A percentile compares a stretch with the other conserved stretches of the same genome.
phyloP scores from a whole-genome alignment of 805 yeast genomes.

The Pichia californica region DNA sequence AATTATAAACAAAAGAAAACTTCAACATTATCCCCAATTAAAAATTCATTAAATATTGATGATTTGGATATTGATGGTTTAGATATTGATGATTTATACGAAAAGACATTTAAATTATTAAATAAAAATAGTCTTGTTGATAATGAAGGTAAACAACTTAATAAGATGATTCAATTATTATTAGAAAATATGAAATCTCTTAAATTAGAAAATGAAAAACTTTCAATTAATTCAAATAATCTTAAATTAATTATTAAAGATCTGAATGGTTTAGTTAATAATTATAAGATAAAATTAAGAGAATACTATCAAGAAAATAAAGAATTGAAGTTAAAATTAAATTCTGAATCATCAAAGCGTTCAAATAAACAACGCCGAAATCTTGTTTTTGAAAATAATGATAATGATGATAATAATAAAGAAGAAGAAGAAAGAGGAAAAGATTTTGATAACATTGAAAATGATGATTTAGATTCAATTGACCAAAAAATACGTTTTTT shows the following conservation, averaged over 20 bases:
- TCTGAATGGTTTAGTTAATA: slow-evolving; percentile 11
- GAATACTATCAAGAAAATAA: slow-evolving; percentile 10
- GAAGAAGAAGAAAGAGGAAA: not conserved
- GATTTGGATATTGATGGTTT: not conserved
- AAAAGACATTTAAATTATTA: slow-evolving; percentile 7
- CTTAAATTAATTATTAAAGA: slow-evolving; percentile 22
- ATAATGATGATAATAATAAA: not conserved
- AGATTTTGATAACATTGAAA: not conserved
- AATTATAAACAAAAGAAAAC: too few relatives aligned
- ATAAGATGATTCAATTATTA: slow-evolving; percentile 5
- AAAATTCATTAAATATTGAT: too few relatives aligned
- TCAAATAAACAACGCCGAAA: not conserved
- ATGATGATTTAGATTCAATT: slow-evolving; percentile 4
- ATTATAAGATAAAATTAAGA: slow-evolving; percentile 14
- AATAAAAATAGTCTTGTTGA: slow-evolving; percentile 7
- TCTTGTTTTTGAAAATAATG: not conserved
- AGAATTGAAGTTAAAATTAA: too few relatives aligned
- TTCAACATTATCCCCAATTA: too few relatives aligned
- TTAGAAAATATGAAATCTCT: slow-evolving; percentile 5
- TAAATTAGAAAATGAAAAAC: slow-evolving; percentile 4
- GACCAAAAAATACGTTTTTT: slow-evolving; percentile 9
- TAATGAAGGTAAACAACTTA: slow-evolving; percentile 12
- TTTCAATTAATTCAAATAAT: slow-evolving; percentile 13
- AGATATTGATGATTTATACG: slow-evolving; percentile 5
- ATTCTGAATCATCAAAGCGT: too few relatives aligned